Evolutionary conservation across 1,139 yeast species (phyloP).

Genomic region (Lodderomyces jiufengensis): DNA sequence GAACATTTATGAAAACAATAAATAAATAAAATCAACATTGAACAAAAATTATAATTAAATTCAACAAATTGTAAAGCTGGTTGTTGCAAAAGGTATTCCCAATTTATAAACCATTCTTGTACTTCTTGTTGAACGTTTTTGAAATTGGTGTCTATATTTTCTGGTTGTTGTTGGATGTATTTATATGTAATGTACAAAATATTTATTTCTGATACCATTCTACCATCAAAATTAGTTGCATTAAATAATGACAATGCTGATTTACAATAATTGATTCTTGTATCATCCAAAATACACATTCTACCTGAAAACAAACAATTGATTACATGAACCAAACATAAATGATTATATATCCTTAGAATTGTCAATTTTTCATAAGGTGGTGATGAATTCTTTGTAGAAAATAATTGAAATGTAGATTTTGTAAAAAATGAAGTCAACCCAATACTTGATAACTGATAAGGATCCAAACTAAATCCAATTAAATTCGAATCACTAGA

Average conservation of each 20-base stretch:
- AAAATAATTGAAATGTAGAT: conserved; percentile 30
- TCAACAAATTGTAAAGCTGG: conserved; percentile 78
- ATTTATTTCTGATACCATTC: conserved; percentile 79
- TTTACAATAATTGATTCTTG: conserved; percentile 59
- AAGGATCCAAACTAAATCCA: conserved; percentile 47
- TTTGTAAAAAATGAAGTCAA: conserved; percentile 54
- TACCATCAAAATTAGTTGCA: conserved; percentile 77
- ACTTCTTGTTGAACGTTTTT: conserved; percentile 34
- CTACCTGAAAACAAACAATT: conserved; percentile 70
- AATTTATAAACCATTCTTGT: conserved; percentile 62
- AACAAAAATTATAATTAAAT: conserved; percentile 65
- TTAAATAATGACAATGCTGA: conserved; percentile 58
- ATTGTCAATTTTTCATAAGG: conserved; percentile 33
- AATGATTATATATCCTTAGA: conserved; percentile 68
- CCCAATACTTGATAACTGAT: conserved; percentile 60
- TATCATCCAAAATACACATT: conserved; percentile 69
- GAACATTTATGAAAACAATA: conserved; percentile 28
- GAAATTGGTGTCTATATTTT: conserved; percentile 22
- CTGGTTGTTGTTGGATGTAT: conserved; percentile 45
- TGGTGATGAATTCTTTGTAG: conserved; percentile 13
- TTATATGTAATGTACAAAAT: conserved; percentile 61
- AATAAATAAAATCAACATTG: conserved; percentile 43
- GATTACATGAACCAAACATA: conserved; percentile 65
- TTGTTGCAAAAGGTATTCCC: conserved; percentile 70
- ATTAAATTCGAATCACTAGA: conserved; percentile 8